A percentile compares a stretch with the other conserved stretches of the same genome.
These are phyloP conservation scores for Metschnikowia proteae DNA, from an alignment of 805 yeast species.

Conservation along the genomic window DNA sequence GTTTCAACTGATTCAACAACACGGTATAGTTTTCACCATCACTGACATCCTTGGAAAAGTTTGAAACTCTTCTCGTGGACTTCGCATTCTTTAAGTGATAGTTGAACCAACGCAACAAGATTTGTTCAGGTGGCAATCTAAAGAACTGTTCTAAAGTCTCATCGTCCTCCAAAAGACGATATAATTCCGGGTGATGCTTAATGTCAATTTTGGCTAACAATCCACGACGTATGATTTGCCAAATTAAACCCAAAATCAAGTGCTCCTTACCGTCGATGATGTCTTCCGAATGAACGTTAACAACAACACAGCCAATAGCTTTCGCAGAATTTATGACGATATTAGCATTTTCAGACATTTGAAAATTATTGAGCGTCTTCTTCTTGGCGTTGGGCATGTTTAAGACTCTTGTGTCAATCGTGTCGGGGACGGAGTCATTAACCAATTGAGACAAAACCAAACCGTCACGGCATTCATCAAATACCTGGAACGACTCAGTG, in stretches of 20 bases:
- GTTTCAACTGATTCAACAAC: slow-evolving; percentile 81
- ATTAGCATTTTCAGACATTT: slow-evolving; percentile 95
- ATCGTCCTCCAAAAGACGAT: slow-evolving; percentile 90
- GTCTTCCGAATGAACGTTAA: slow-evolving; percentile 94
- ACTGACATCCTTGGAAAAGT: slow-evolving; percentile 81
- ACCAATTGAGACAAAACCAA: slow-evolving; percentile 87
- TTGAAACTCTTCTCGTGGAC: slow-evolving; percentile 79
- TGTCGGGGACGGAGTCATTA: slow-evolving; percentile 97
- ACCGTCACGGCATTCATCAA: slow-evolving; percentile 96
- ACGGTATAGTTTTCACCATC: slow-evolving; percentile 97
- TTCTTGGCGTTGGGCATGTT: slow-evolving; percentile 75
- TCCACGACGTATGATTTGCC: slow-evolving; percentile 98
- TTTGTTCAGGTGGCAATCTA: slow-evolving; percentile 96
- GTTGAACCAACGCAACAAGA: slow-evolving; percentile 94
- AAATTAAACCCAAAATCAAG: slow-evolving; percentile 82
- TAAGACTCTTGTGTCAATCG: slow-evolving; percentile 95
- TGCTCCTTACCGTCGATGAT: slow-evolving; percentile 93
- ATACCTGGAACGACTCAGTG: slow-evolving; percentile 88
- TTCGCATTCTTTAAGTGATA: slow-evolving; percentile 92
- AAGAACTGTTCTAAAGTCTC: slow-evolving; percentile 96
- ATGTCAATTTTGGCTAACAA: slow-evolving; percentile 92
- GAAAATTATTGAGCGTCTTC: slow-evolving; percentile 84
- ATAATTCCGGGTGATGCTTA: slow-evolving; percentile 92
- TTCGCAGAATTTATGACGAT: slow-evolving; percentile 97
- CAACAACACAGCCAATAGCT: slow-evolving; percentile 98